Conservation (phyloP, 1,139 yeast genomes). For the Geotrichum restrictum region DNA sequence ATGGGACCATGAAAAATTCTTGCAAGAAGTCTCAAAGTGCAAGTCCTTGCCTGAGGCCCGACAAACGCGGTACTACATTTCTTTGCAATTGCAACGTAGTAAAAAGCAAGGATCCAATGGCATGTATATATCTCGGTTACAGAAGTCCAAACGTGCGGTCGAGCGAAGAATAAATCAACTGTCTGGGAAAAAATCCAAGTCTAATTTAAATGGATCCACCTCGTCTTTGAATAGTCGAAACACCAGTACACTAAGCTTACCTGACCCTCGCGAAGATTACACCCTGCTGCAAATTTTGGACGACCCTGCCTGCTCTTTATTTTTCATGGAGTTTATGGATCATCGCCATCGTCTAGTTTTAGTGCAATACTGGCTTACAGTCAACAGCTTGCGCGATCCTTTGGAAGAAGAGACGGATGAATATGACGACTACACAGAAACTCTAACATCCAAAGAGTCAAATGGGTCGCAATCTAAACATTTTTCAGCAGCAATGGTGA, state of each 20-base stretch:
- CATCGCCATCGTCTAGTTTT: conserved; percentile 44
- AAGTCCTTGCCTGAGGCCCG: conserved; percentile 42
- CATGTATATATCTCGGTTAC: conserved; percentile 32
- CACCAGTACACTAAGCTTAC: conserved; percentile 12
- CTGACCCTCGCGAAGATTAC: conserved; percentile 37
- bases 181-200: conserved; percentile 24
- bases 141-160: conserved; percentile 30
- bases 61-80: conserved; percentile 44
- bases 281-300: conserved; percentile 43
- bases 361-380: conserved; percentile 62
- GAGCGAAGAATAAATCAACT: conserved; percentile 32
- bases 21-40: conserved; percentile 40
- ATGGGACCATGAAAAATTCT: conserved; percentile 44
- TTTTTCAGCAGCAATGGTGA: conserved; percentile 12
- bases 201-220: not conserved
- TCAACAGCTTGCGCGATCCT: conserved; percentile 69
- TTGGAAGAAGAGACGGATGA: conserved; percentile 47
- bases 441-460: not conserved
- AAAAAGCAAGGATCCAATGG: conserved; percentile 25
- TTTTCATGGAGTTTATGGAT: conserved; percentile 58
- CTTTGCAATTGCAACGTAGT: conserved; percentile 40
- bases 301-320: conserved; percentile 47
- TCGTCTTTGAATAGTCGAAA: conserved; percentile 8
- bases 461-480: not conserved
- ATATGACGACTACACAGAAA: conserved; percentile 23